These are phyloP conservation scores for Rossbeevera mucosa DNA, from an alignment of 768 basidiomycete species.

Conservation along the genomic window DNA sequence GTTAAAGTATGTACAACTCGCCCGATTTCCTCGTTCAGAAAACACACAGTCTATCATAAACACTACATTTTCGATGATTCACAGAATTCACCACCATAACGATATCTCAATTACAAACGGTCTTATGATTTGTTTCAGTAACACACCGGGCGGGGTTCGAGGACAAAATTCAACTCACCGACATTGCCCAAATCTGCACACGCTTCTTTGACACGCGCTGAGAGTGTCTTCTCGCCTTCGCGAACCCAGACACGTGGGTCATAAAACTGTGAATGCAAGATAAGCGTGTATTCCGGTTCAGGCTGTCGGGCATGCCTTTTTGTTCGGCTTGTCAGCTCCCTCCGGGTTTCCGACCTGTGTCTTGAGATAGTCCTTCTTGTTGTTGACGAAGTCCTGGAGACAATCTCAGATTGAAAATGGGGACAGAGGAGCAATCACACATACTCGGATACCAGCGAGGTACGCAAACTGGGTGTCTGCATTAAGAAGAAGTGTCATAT, in stretches of 20 bases:
- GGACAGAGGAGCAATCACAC: constrained; percentile 8
- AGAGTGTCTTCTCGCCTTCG: constrained; percentile 94
- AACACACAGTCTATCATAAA: constrained; percentile 18
- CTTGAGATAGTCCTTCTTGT: constrained; percentile 84
- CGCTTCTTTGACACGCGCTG: constrained; percentile 87
- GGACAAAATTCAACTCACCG: constrained; percentile 32
- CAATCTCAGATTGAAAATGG: not conserved
- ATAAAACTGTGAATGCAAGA: constrained; percentile 54
- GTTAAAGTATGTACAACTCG: constrained; percentile 4
- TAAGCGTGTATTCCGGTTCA: not conserved
- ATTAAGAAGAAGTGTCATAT: constrained; percentile 2
- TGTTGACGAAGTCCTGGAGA: constrained; percentile 72
- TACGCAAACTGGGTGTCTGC: constrained; percentile 91
- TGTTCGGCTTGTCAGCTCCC: constrained; percentile 96
- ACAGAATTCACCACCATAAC: not conserved
- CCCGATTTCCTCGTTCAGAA: not conserved
- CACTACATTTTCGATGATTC: constrained; percentile 9
- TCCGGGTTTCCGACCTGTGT: constrained; percentile 97
- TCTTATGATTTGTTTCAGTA: constrained; percentile 10
- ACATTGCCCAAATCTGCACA: constrained; percentile 81
- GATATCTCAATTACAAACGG: constrained; percentile 19
- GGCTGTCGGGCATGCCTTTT: constrained; percentile 60
- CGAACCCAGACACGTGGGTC: constrained; percentile 99
- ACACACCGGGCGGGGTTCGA: not conserved
- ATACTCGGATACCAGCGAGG: constrained; percentile 73